phyloP scores from a whole-genome alignment of 2,329 filamentous ascomycete species.

The Trematosphaeria pertusa region DNA sequence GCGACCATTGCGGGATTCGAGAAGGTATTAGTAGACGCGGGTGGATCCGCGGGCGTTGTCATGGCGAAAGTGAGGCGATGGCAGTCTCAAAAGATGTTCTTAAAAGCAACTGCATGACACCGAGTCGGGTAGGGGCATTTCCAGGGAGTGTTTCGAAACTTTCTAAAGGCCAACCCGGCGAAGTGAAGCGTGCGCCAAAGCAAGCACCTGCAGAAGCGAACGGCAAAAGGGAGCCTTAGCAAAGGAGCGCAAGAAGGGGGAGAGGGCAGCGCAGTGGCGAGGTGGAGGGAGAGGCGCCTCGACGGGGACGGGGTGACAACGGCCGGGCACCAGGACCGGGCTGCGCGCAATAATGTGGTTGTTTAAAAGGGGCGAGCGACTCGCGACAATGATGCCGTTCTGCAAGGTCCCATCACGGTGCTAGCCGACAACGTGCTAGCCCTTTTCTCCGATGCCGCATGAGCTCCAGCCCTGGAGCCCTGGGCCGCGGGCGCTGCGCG shows the following conservation, averaged over 20 bases:
- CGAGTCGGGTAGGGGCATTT: slow-evolving; percentile 17
- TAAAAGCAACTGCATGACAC: slow-evolving; percentile 44
- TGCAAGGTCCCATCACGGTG: slow-evolving; percentile 11
- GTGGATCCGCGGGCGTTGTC: slow-evolving; percentile 32
- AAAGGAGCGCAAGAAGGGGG: slow-evolving; percentile 18
- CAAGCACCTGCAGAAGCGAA: slow-evolving; percentile 14
- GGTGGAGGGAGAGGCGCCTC: not conserved
- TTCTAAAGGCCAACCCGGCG: slow-evolving; percentile 14
- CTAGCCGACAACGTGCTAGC: slow-evolving; percentile 21
- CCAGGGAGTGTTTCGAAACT: slow-evolving; percentile 22
- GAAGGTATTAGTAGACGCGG: slow-evolving; percentile 17
- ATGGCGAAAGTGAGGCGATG: slow-evolving; percentile 38
- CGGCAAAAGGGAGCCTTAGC: slow-evolving; percentile 1
- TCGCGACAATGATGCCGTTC: slow-evolving; percentile 12
- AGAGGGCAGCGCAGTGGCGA: slow-evolving; percentile 3
- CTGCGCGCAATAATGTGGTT: slow-evolving; percentile 15
- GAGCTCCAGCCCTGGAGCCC: no score
- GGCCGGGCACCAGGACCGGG: slow-evolving; percentile 10
- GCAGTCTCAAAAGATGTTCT: slow-evolving; percentile 29
- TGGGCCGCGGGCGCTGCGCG: slow-evolving; percentile 12
- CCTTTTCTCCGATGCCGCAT: no score
- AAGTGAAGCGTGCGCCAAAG: slow-evolving; percentile 30
- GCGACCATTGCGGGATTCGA: slow-evolving; percentile 25
- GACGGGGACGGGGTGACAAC: not conserved
- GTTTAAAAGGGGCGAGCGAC: slow-evolving; percentile 25